A percentile compares a stretch with the other conserved stretches of the same genome.
These are phyloP conservation scores for Hypoxylon sp. DNA, from an alignment of 2,329 filamentous ascomycete species.

Conservation along the genomic window DNA sequence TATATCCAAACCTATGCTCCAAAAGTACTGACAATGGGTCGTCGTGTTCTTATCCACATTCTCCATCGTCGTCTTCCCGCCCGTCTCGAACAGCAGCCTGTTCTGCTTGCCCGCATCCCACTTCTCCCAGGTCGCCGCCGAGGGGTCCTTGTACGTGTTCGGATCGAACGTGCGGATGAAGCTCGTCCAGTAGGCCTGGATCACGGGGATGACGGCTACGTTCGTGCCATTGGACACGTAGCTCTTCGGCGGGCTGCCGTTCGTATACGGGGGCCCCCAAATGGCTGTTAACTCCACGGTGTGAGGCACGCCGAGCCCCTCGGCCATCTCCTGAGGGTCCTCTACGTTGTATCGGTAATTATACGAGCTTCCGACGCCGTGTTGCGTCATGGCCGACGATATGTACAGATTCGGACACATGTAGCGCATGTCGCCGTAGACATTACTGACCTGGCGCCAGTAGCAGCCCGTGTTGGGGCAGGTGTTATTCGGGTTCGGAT, in stretches of 20 bases:
- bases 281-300: conserved; percentile 77
- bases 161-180: conserved; percentile 78
- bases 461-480: conserved; percentile 67
- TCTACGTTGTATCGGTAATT: conserved; percentile 80
- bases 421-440: conserved; percentile 76
- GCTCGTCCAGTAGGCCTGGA: conserved; percentile 81
- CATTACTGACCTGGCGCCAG: conserved; percentile 71
- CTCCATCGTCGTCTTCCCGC: conserved; percentile 62
- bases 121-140: conserved; percentile 48
- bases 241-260: conserved; percentile 64
- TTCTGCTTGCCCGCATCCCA: conserved; percentile 49
- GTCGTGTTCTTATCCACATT: conserved; percentile 57
- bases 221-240: conserved; percentile 70
- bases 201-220: conserved; percentile 68
- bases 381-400: conserved; percentile 56
- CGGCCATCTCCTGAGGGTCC: conserved; percentile 66
- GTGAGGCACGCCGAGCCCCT: conserved; percentile 76
- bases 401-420: conserved; percentile 74
- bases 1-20: conserved; percentile 63
- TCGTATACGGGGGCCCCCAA: conserved; percentile 73
- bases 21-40: conserved; percentile 64
- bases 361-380: conserved; percentile 65
- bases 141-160: conserved; percentile 60
- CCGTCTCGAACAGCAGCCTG: conserved; percentile 61
- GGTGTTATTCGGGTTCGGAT: conserved; percentile 64